Base-by-base conservation (phyloP, 331 rosid species). In the Spiraea crenata region DNA sequence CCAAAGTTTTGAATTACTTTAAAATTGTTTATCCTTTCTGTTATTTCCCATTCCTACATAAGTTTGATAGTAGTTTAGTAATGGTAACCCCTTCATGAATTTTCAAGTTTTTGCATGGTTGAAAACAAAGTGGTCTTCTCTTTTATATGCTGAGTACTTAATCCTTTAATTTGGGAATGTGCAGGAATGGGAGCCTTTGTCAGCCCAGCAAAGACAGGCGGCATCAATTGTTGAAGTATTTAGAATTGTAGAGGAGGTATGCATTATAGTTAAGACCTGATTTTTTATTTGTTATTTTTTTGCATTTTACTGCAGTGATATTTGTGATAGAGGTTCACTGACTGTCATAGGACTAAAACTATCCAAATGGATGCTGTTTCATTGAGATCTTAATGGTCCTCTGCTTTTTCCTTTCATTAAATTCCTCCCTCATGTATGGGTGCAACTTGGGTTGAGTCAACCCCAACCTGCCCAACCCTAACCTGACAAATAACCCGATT, bases 141-240 rank as follows among this genome's bases (percentile, higher is more conserved):
- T 57, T 55, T 20, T 39, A 50, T 37, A 14, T 41, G n/a, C 17
- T 41, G 16, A 25, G 54, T 54, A 55, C 73, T 14, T 7, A 39
- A 54, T 54, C 14, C 16, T 55, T 63, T 56, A 15, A 19, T 4
- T 75, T 64, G 41, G 70, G 62, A 51, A 68, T 70, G 69, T 73
- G 79, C 71, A 85, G 90, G 78, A 72, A 6, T 85, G 87, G 90
- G 90, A 83, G 50, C 85, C 90, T 39, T 77, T 85, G 72, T 83
- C 87, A 63, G 71, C 73, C 65, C 90, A 85, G 78, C 84, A 85
- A 76, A 85, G 58, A 73, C 85, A 75, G 59, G 85, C 85, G 56
- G 72, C 85, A 58, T 85, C 90, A 46, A 48, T 78, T 34, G 70
- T 85, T 65, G 90, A 85, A 72, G 87, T 85, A 19, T 85, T 85